A percentile compares a stretch with the other conserved stretches of the same genome.
Evolutionary conservation across 1,284 basidiomycete genomes (phyloP).

Genomic region (Rhodotorula sp.): DNA sequence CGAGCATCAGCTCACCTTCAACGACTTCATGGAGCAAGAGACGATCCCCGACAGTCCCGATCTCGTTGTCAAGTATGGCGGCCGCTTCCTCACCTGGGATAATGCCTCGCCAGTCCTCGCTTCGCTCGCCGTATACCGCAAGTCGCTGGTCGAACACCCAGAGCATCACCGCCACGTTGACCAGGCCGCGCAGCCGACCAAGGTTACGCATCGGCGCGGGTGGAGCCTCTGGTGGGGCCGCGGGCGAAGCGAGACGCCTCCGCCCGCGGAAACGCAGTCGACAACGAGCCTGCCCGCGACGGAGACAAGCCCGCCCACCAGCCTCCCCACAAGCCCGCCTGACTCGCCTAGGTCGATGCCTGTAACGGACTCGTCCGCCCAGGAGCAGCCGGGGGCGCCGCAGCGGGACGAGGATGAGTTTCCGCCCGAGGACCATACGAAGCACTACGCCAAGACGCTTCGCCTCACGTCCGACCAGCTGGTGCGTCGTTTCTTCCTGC

Average conservation of each 20-base stretch:
- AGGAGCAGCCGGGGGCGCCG: not conserved
- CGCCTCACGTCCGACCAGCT: conserved; percentile 81
- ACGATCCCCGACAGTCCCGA: conserved; percentile 56
- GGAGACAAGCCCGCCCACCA: conserved; percentile 20
- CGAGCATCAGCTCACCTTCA: conserved; percentile 56
- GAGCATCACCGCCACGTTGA: conserved; percentile 31
- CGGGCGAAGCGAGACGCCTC: conserved; percentile 6
- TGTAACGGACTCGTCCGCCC: not conserved
- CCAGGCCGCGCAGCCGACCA: not conserved
- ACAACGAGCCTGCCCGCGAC: conserved; percentile 10
- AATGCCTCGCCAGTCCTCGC: conserved; percentile 57
- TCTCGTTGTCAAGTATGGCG: conserved; percentile 56
- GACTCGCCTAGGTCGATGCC: conserved; percentile 29
- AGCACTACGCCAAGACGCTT: conserved; percentile 86
- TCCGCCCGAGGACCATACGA: conserved; percentile 50
- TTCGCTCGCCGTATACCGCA: conserved; percentile 56
- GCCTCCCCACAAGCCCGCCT: conserved; percentile 28
- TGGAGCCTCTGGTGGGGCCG: conserved; percentile 41
- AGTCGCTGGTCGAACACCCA: conserved; percentile 50
- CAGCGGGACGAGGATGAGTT: conserved; percentile 14
- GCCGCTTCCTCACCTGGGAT: conserved; percentile 57
- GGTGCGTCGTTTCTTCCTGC: conserved; percentile 53
- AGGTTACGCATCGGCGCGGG: conserved; percentile 10
- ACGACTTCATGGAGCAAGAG: conserved; percentile 56
- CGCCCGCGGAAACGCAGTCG: not conserved